These are phyloP conservation scores for Sporobolomyces pararoseus DNA, from an alignment of 768 basidiomycete genomes.

Conservation along the genomic window DNA sequence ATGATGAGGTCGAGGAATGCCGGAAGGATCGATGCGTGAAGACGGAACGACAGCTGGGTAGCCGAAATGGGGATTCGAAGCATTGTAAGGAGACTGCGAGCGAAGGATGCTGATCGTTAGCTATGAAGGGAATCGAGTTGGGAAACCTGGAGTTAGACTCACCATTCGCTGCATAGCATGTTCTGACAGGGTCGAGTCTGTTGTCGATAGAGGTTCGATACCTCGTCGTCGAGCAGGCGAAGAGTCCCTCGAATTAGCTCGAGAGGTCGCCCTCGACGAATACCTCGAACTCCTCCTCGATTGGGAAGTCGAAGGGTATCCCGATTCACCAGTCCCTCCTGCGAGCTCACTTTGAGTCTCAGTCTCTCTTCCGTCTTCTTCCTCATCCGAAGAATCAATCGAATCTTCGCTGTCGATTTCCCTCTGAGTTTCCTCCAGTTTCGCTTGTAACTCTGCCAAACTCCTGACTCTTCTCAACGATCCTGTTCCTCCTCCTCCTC, in stretches of 20 bases:
- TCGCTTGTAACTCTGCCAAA: constrained; percentile 37
- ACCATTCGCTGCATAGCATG: constrained; percentile 3
- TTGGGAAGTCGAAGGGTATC: constrained; percentile 9
- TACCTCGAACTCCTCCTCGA: constrained; percentile 32
- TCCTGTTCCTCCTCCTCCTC: constrained; percentile 8
- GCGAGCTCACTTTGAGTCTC: constrained; percentile 13
- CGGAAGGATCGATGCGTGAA: constrained; percentile 24
- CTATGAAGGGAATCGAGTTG: not conserved
- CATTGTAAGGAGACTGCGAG: constrained; percentile 44
- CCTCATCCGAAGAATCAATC: constrained; percentile 7
- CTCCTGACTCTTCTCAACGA: constrained; percentile 29
- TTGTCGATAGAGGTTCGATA: constrained; percentile 15
- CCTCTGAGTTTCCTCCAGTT: constrained; percentile 36
- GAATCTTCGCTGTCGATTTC: constrained; percentile 37
- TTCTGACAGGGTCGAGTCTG: not conserved
- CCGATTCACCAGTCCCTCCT: not conserved
- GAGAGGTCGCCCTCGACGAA: constrained; percentile 21
- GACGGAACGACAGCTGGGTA: constrained; percentile 39
- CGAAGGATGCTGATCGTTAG: no score
- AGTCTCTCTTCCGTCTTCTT: not conserved
- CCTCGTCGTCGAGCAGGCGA: constrained; percentile 17
- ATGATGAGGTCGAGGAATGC: constrained; percentile 35
- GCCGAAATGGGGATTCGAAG: constrained; percentile 44
- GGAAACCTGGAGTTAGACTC: not conserved
- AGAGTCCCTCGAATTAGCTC: not conserved